Base-by-base conservation (phyloP, 2,329 filamentous ascomycete species). In the Rhexocercosporidium sp. region DNA sequence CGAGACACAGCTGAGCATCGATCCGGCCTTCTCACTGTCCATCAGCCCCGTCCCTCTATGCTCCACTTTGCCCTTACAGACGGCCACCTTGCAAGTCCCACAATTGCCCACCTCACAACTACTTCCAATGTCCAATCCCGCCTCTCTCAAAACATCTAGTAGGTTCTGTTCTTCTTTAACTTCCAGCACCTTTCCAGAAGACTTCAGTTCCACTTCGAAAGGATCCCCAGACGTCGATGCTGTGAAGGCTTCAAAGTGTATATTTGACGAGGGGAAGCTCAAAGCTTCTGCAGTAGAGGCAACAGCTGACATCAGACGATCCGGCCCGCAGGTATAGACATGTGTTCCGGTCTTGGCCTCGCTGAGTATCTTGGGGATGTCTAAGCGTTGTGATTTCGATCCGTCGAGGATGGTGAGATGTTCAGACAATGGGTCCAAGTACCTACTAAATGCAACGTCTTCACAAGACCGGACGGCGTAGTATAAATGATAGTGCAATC, bases 191-290 rank as follows among this genome's bases (percentile, higher is more conserved):
- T 74, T 75, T 9, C 69, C 66, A 1, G 71, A 72, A 62, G 85
- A 83, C 3, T 76, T 74, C 0, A 90, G 80, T 51, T 86, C 82
- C 0, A 80, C 88, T 53, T 86, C 83, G 68, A 90, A 90, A 0
- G 86, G 84, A 70, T 89, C 86, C 0, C 88, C 87, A 0, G 81
- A 81, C 0, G 81, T 79, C 22, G 84, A 81, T 0, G 84, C 83
- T 0, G 78, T 77, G 68, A 90, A 90, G 0, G 84, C 83, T 75
- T 90, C 88, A 66, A 84, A 87, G 74, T 90, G 88, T 0, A 89
- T 79, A 37, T 86, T 84, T 0, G 80, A 77, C 2, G 81, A 78
- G 0, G 80, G 77, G 0, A 90, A 77, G 0, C 81, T 78, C 14
- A 78, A 78, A 5, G 77, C 75, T 12, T 77, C 75, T 0, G 83